Conservation (phyloP, 2,329 filamentous ascomycete species). For the Xylariales sp. region DNA sequence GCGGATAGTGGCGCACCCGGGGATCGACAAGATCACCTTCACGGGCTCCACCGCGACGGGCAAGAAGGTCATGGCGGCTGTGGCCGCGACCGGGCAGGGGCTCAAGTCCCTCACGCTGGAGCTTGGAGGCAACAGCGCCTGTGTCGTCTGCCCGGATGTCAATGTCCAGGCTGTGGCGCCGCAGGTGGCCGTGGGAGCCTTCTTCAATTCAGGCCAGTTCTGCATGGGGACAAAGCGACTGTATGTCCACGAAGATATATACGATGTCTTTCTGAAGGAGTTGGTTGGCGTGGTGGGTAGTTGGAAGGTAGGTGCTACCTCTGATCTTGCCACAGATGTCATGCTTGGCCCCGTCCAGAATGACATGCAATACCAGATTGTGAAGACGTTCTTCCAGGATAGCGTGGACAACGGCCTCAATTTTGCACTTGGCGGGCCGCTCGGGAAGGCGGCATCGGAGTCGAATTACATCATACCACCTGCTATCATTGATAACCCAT, state of each 20-base stretch:
- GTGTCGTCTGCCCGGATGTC: constrained; percentile 46
- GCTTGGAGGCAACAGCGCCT: constrained; percentile 50
- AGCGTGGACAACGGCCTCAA: constrained; percentile 14
- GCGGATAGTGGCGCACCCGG: constrained; percentile 6
- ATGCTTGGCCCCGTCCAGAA: constrained; percentile 17
- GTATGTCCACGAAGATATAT: constrained; percentile 5
- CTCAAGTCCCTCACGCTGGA: constrained; percentile 52
- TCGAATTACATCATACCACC: constrained; percentile 12
- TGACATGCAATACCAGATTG: constrained; percentile 17
- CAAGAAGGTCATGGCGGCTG: constrained; percentile 50
- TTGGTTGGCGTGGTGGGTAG: constrained; percentile 27
- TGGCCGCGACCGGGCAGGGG: constrained; percentile 40
- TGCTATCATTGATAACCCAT: constrained; percentile 17
- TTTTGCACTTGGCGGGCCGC: constrained; percentile 10
- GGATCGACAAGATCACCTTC: constrained; percentile 20
- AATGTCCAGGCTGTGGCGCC: constrained; percentile 22
- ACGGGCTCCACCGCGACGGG: constrained; percentile 51
- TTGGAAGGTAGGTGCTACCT: constrained; percentile 2
- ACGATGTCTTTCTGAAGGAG: constrained; percentile 32
- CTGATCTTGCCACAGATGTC: constrained; percentile 5
- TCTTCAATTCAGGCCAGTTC: constrained; percentile 7
- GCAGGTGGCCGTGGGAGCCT: constrained; percentile 2
- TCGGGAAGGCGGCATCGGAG: not conserved
- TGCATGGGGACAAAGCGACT: constrained; percentile 5
- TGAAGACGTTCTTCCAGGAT: constrained; percentile 16